These are phyloP conservation scores for Mycena pura DNA, from an alignment of 768 basidiomycete genomes.

Conservation along the genomic window DNA sequence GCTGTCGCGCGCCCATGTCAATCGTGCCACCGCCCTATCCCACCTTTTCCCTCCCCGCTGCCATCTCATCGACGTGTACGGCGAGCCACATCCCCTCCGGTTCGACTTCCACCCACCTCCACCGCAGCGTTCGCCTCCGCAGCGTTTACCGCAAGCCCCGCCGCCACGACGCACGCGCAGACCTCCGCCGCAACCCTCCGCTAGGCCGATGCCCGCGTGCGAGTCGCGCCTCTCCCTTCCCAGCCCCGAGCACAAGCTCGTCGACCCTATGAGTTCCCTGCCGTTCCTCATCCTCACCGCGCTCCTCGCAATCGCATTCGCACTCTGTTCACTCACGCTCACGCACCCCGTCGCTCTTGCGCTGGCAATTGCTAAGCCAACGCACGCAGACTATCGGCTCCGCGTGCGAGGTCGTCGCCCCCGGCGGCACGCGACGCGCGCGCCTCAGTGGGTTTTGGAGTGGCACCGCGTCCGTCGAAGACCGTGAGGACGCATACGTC, in stretches of 20 bases:
- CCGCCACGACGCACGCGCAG: constrained; percentile 48
- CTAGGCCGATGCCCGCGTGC: constrained; percentile 82
- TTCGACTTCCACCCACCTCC: constrained; percentile 18
- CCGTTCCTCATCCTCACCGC: constrained; percentile 4
- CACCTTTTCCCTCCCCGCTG: background rate
- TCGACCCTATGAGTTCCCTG: constrained; percentile 74
- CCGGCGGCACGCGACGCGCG: constrained; percentile 58
- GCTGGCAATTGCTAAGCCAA: background rate
- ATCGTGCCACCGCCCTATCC: too few species aligned
- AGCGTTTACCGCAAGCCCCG: constrained; percentile 20
- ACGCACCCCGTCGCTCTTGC: background rate
- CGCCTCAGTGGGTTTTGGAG: constrained; percentile 79
- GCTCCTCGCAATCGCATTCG: too few species aligned
- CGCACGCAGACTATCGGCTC: constrained; percentile 17
- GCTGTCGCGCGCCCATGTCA: constrained; percentile 41
- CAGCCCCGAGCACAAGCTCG: constrained; percentile 89
- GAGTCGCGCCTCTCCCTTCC: constrained; percentile 90
- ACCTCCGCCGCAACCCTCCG: constrained; percentile 84
- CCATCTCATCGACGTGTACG: background rate
- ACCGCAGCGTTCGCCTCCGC: constrained; percentile 1
- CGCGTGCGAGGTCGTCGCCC: constrained; percentile 48
- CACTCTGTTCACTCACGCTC: constrained; percentile 23
- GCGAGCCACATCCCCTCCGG: background rate
- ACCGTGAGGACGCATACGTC: constrained; percentile 23
- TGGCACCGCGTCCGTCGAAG: constrained; percentile 72